Conservation (phyloP, 2,329 filamentous ascomycete genomes). For the Hawksworthiomyces lignivorus region DNA sequence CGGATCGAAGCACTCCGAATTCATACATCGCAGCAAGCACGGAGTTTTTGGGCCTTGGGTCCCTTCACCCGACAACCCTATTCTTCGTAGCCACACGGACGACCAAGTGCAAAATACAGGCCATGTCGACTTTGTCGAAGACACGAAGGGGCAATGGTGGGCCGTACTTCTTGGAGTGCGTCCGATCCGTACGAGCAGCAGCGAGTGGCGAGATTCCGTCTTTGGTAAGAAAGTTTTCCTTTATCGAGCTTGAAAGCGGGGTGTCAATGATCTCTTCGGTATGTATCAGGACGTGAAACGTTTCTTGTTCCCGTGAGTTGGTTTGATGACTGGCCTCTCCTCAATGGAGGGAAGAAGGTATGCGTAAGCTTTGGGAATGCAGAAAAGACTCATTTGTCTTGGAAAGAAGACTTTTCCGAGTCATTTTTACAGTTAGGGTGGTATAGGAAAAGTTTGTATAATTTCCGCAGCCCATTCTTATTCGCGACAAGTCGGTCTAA, state of each 20-base stretch:
- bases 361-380: background rate
- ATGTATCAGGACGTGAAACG: background rate
- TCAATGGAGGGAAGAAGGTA: background rate
- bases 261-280: background rate
- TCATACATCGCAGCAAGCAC: background rate
- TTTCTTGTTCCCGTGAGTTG: background rate
- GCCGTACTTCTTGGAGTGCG: background rate
- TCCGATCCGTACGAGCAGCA: background rate
- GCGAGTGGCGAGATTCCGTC: background rate
- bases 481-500: background rate
- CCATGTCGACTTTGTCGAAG: background rate
- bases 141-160: background rate
- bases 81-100: background rate
- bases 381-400: background rate
- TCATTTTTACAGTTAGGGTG: background rate
- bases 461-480: background rate
- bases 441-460: background rate
- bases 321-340: background rate
- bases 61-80: background rate
- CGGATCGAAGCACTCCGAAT: slow-evolving; percentile 22
- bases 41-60: background rate
- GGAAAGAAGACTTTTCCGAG: background rate
- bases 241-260: background rate
- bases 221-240: background rate
- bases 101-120: background rate